Base-by-base conservation (phyloP, 768 basidiomycete species). In the Lactifluus echinatus region DNA sequence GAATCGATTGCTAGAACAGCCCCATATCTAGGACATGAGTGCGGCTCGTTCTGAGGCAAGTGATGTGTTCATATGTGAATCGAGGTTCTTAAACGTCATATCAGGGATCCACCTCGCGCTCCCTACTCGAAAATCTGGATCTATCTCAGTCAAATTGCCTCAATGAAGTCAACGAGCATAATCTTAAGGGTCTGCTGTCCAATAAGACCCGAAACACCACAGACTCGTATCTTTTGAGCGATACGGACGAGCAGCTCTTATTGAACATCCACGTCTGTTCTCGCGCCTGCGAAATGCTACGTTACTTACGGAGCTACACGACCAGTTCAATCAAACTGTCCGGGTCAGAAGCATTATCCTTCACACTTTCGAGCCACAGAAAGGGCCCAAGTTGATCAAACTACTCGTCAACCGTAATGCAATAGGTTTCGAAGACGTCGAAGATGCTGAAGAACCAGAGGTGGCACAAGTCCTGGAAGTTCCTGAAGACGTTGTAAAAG, bases 221-320 rank as follows among this genome's bases (percentile, higher is more conserved):
- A 28, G 39, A 54, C 19, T 70, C 70, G 28, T 83, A 77, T 68
- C 74, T 89, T 53, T 72, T 79, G 59, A 86, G 84, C 64, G 85
- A 89, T 66, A 80, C 77, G 2, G 87, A 89, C 61, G 87, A 84
- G 62, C 83, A 89, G 67, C 74, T 89, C 7, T 70, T 89, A 24
- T 56, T 89, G 47, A 86, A 74, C 63, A 76, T 89, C 53, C 74
- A 77, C n/a, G 85, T 87, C 65, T 63, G 81, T 73, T 23, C 61
- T 39, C 42, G 36, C 28, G 5, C 11, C 44, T 40, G 28, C 37
- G 29, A 31, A 26, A n/a, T 14, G 24, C 29, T 40, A 19, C 4
- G 45, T 40, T 45, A n/a, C 50, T 49, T 24, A 36, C 17, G 33
- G 44, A 28, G 37, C 24, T 4, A 36, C 52, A 17, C 11, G 11